Evolutionary conservation across 2,329 filamentous ascomycete species (phyloP).

Genomic region (Sclerotinia minor): DNA sequence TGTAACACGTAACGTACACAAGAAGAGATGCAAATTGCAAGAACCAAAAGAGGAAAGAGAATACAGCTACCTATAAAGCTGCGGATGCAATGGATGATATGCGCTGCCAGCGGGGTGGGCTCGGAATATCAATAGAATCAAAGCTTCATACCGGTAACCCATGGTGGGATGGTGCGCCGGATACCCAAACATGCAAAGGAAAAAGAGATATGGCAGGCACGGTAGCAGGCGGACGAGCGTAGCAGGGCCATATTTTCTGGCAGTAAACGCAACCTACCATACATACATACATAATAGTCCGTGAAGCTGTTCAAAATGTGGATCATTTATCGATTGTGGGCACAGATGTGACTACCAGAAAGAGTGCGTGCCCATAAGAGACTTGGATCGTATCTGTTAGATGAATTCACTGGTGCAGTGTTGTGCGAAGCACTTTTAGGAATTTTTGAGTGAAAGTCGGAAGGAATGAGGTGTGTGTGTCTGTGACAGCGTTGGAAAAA

Average conservation of each 20-base stretch:
- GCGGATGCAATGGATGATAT: slow-evolving; percentile 5
- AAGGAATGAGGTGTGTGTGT: slow-evolving; percentile 4
- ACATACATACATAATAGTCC: background rate
- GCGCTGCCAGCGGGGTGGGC: slow-evolving; percentile 7
- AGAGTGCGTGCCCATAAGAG: background rate
- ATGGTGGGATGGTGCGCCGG: slow-evolving; percentile 11
- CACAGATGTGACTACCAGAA: slow-evolving; percentile 26
- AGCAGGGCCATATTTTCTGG: background rate
- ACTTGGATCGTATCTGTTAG: slow-evolving; percentile 2
- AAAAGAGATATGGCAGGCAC: background rate
- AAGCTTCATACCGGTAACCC: slow-evolving; percentile 18
- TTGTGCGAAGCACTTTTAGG: slow-evolving; percentile 14
- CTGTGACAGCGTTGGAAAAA: slow-evolving; percentile 22
- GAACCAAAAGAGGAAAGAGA: slow-evolving; percentile 1
- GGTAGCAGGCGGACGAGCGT: background rate
- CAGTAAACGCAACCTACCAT: background rate
- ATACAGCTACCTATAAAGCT: background rate
- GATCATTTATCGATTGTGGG: slow-evolving; percentile 13
- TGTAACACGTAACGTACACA: background rate
- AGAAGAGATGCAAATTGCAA: slow-evolving; percentile 5
- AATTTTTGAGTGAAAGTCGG: background rate
- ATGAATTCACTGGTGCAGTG: slow-evolving; percentile 5
- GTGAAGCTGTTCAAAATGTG: slow-evolving; percentile 11
- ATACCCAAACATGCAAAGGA: slow-evolving; percentile 16
- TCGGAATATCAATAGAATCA: slow-evolving; percentile 15